Percentiles rank a stretch among this genome's conserved stretches.
Conservation (phyloP, 2,329 filamentous ascomycete species). For the Colletotrichum echinochloae region DNA sequence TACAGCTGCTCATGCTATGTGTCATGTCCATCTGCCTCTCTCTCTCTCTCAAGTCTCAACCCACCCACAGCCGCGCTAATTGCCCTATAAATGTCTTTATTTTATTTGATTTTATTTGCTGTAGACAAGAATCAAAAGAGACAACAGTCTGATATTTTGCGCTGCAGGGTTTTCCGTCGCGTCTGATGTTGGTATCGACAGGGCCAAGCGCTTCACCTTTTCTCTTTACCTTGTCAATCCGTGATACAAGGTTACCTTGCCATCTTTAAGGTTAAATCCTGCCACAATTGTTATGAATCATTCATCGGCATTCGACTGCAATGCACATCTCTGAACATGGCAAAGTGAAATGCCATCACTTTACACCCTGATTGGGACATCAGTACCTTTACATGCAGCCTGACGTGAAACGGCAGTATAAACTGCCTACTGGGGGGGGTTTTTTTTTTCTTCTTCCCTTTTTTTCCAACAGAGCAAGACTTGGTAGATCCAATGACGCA, state of each 20-base stretch:
- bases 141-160: not conserved
- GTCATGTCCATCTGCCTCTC: not conserved
- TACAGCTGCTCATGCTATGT: not conserved
- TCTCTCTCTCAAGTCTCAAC: not conserved
- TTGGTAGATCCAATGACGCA: too few relatives aligned
- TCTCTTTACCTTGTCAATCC: not conserved
- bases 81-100: too few relatives aligned
- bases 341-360: not conserved
- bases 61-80: not conserved
- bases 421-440: too few relatives aligned
- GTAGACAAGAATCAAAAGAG: not conserved
- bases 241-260: not conserved
- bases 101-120: too few relatives aligned
- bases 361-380: not conserved
- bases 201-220: not conserved
- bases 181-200: not conserved
- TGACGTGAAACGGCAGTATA: too few relatives aligned
- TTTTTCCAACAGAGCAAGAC: too few relatives aligned
- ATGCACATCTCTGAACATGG: not conserved
- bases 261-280: constrained; percentile 15
- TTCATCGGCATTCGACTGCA: not conserved
- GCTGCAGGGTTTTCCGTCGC: not conserved
- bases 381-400: too few relatives aligned
- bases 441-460: too few relatives aligned
- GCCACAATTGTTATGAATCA: not conserved